Percentiles rank a stretch among this genome's conserved stretches.
Evolutionary conservation across 1,284 basidiomycete species (phyloP).

Genomic region (Fomes fomentarius): DNA sequence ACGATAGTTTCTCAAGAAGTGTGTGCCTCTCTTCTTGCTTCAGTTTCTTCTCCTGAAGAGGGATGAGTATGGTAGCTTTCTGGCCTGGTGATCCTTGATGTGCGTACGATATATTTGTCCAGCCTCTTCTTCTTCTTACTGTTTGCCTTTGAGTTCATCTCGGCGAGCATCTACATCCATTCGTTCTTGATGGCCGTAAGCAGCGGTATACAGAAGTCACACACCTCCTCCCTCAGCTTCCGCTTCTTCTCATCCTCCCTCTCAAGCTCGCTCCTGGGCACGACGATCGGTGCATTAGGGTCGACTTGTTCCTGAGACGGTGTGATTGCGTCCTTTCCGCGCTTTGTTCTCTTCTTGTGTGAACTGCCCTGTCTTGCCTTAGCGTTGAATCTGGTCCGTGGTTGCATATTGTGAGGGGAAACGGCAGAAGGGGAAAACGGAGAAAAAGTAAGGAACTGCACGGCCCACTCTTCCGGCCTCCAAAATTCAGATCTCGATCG

Average conservation of each 20-base stretch:
- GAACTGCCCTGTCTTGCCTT: slow-evolving; percentile 59
- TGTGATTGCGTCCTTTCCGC: slow-evolving; percentile 21
- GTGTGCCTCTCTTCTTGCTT: slow-evolving; percentile 79
- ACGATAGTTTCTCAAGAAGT: slow-evolving; percentile 81
- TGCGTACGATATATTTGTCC: slow-evolving; percentile 81
- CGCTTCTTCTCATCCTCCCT: slow-evolving; percentile 64
- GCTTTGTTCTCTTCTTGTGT: slow-evolving; percentile 55
- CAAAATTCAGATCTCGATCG: slow-evolving; percentile 27
- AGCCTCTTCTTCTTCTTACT: slow-evolving; percentile 80
- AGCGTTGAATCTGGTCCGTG: slow-evolving; percentile 48
- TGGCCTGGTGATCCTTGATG: not conserved
- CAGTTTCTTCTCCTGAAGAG: slow-evolving; percentile 76
- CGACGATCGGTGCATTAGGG: slow-evolving; percentile 62
- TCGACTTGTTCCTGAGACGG: slow-evolving; percentile 36
- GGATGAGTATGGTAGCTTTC: not conserved
- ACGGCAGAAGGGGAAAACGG: too few species aligned
- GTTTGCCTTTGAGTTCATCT: slow-evolving; percentile 72
- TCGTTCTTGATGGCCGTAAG: not conserved
- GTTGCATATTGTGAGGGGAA: slow-evolving; percentile 2
- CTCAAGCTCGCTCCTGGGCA: slow-evolving; percentile 61
- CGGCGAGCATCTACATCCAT: slow-evolving; percentile 44
- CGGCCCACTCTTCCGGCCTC: not conserved
- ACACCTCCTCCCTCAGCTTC: slow-evolving; percentile 65
- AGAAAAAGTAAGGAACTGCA: not conserved
- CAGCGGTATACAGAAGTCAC: slow-evolving; percentile 15